Evolutionary conservation across 2,329 filamentous ascomycete species (phyloP).

Genomic region (Claviceps monticola): DNA sequence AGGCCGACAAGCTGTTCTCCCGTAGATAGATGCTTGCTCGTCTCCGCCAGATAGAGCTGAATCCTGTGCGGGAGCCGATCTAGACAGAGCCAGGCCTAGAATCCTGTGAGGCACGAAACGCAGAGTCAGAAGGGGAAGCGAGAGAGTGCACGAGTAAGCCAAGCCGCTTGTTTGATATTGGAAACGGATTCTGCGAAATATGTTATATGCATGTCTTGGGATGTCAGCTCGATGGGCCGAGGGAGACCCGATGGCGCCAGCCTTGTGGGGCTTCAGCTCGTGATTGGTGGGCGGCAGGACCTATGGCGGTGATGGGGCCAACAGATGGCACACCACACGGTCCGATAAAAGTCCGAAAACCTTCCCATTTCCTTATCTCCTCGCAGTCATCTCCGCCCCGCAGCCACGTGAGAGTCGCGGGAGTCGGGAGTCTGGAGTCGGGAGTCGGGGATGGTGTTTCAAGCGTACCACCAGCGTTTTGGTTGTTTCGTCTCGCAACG

Average conservation of each 20-base stretch:
- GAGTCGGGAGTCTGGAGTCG: too few species aligned
- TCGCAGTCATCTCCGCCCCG: background rate
- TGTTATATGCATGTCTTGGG: background rate
- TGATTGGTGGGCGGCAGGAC: too few species aligned
- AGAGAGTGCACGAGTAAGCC: background rate
- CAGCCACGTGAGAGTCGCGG: background rate
- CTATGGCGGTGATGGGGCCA: too few species aligned
- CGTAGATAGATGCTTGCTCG: background rate
- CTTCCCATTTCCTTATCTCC: too few species aligned
- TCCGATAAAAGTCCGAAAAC: too few species aligned
- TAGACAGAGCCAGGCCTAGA: background rate
- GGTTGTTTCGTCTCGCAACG: constrained; percentile 3
- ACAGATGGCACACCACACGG: too few species aligned
- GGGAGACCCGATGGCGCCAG: too few species aligned
- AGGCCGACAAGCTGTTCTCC: background rate
- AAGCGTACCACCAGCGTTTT: background rate
- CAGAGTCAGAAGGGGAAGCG: background rate
- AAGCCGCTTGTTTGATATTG: background rate
- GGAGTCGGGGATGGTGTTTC: background rate
- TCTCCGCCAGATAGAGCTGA: background rate
- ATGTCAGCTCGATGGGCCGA: background rate
- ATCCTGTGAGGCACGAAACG: background rate
- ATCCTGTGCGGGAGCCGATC: background rate
- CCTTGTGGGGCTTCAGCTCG: too few species aligned
- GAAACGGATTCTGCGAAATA: background rate